These are phyloP conservation scores for Moricandia arvensis DNA, from an alignment of 345 rosid species.

Conservation along the genomic window DNA sequence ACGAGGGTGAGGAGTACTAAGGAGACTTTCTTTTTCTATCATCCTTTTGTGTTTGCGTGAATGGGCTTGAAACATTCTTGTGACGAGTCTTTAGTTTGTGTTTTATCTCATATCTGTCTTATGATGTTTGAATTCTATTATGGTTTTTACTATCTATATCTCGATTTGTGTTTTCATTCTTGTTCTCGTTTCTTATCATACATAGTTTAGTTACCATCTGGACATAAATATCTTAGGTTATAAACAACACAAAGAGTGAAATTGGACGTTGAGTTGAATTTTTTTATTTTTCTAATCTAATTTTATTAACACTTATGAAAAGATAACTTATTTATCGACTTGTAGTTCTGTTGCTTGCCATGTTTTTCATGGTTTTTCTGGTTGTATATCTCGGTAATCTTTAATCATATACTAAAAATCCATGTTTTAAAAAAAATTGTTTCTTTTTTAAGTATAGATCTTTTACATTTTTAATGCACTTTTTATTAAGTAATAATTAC, in stretches of 20 bases:
- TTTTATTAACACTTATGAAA: not conserved
- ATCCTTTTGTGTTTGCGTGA: not conserved
- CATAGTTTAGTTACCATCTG: not conserved
- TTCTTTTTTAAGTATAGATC: too few relatives aligned
- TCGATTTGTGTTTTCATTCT: not conserved
- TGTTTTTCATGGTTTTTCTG: too few relatives aligned
- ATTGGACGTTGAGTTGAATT: not conserved
- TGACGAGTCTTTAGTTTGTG: conserved; percentile 19
- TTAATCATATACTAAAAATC: too few relatives aligned
- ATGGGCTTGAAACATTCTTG: not conserved
- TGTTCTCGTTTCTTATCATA: not conserved
- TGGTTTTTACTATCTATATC: not conserved
- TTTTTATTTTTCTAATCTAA: not conserved
- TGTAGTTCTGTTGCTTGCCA: too few relatives aligned
- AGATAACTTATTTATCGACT: too few relatives aligned
- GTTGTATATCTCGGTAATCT: too few relatives aligned
- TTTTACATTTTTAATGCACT: too few relatives aligned
- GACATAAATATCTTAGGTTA: not conserved
- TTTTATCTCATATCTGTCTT: not conserved
- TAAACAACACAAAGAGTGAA: not conserved
- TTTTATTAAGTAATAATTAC: too few relatives aligned
- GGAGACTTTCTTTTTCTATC: not conserved
- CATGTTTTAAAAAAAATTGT: too few relatives aligned
- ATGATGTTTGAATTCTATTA: not conserved
- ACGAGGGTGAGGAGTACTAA: conserved; percentile 52